phyloP scores from a whole-genome alignment of 768 basidiomycete genomes.

The Mycena galopus region DNA sequence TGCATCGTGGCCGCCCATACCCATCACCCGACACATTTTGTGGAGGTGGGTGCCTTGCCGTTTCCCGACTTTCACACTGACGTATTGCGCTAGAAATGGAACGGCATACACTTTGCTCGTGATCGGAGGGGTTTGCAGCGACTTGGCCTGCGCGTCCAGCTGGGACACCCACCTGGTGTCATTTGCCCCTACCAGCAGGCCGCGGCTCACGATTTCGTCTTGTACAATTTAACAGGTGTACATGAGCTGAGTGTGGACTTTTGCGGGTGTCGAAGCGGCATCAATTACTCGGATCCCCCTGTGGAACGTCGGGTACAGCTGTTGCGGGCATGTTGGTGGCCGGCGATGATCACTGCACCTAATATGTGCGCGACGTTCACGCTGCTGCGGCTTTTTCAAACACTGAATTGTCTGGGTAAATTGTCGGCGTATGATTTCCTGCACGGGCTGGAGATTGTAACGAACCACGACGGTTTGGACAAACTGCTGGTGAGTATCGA shows the following conservation, averaged over 20 bases:
- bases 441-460: slow-evolving; percentile 2
- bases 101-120: not conserved
- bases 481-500: slow-evolving; percentile 1
- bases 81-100: slow-evolving; percentile 4
- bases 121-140: slow-evolving; percentile 4
- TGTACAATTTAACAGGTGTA: slow-evolving; percentile 24
- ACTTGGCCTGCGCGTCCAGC: slow-evolving; percentile 28
- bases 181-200: not conserved
- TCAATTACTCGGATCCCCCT: too few relatives aligned
- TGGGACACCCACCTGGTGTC: slow-evolving; percentile 13
- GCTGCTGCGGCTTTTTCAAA: slow-evolving; percentile 28
- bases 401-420: slow-evolving; percentile 8
- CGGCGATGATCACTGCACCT: not conserved
- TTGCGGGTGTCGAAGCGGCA: not conserved
- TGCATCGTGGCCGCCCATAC: slow-evolving; percentile 3
- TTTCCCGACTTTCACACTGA: too few relatives aligned
- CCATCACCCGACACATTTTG: slow-evolving; percentile 1
- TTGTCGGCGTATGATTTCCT: slow-evolving; percentile 31
- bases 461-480: not conserved
- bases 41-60: not conserved
- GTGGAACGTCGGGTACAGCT: slow-evolving; percentile 12
- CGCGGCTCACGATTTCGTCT: not conserved
- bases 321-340: slow-evolving; percentile 27
- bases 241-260: slow-evolving; percentile 26
- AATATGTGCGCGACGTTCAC: slow-evolving; percentile 21